These are phyloP conservation scores for Fusarium camptoceras DNA, from an alignment of 2,329 filamentous ascomycete species.

Conservation along the genomic window DNA sequence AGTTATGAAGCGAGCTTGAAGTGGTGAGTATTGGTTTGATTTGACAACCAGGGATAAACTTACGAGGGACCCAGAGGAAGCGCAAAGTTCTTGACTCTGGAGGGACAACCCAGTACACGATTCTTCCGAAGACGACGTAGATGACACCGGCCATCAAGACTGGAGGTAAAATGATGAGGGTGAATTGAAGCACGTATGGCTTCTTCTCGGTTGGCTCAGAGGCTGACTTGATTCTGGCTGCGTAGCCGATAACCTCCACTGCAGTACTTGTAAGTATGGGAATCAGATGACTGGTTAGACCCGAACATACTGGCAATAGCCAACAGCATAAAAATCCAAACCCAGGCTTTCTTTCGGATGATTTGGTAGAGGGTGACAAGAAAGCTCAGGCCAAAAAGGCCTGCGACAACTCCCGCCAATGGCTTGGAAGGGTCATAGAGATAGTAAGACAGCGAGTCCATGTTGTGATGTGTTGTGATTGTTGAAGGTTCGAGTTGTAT, in stretches of 20 bases:
- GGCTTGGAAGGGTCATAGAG: slow-evolving; percentile 33
- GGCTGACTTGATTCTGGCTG: slow-evolving; percentile 29
- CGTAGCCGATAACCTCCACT: slow-evolving; percentile 40
- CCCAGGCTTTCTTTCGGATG: slow-evolving; percentile 36
- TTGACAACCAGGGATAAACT: not conserved
- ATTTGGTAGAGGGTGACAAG: slow-evolving; percentile 29
- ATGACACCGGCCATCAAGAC: slow-evolving; percentile 45
- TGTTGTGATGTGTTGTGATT: not conserved
- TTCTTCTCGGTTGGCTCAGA: slow-evolving; percentile 26
- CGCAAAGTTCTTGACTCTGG: slow-evolving; percentile 31
- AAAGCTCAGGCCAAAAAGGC: slow-evolving; percentile 33
- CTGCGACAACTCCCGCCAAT: slow-evolving; percentile 36
- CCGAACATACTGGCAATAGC: slow-evolving; percentile 30
- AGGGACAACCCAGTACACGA: slow-evolving; percentile 42
- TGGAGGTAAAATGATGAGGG: slow-evolving; percentile 37
- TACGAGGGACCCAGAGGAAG: slow-evolving; percentile 42
- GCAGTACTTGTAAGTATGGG: not conserved
- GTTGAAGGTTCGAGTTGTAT: accelerated
- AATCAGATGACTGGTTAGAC: accelerated
- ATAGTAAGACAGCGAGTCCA: slow-evolving; percentile 33
- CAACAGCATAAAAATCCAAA: slow-evolving; percentile 37
- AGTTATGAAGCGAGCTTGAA: slow-evolving; percentile 45
- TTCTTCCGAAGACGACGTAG: slow-evolving; percentile 42
- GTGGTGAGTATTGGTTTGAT: not conserved
- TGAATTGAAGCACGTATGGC: slow-evolving; percentile 40